A percentile compares a stretch with the other conserved stretches of the same genome.
Conservation (phyloP, 176 grass and related monocot genomes). For the Calamus simplicifolius region DNA sequence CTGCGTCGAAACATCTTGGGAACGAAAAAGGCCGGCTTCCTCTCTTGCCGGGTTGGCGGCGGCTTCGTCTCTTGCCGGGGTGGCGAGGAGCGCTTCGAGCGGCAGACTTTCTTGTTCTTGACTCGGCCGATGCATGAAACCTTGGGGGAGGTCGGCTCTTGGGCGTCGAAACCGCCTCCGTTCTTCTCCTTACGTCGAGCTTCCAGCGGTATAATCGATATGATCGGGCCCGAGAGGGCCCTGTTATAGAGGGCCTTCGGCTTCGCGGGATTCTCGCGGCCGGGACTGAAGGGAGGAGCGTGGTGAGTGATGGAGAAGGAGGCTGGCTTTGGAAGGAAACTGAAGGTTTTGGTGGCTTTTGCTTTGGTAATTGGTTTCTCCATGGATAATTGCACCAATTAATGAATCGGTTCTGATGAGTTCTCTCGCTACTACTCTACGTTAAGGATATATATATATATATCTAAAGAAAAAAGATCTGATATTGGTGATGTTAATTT, state of each 20-base stretch:
- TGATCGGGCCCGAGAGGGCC: conserved; percentile 66
- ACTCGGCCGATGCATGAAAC: conserved; percentile 92
- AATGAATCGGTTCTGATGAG: too few species aligned
- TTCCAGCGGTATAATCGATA: conserved; percentile 68
- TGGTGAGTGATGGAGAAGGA: conserved; percentile 34
- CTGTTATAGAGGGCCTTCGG: conserved; percentile 24
- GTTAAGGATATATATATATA: too few species aligned
- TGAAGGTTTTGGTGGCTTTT: conserved; percentile 29
- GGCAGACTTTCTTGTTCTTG: conserved; percentile 32
- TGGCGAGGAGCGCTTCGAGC: too few species aligned
- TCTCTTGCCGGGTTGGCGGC: neutral
- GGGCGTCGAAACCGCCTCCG: conserved; percentile 25
- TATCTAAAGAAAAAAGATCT: too few species aligned
- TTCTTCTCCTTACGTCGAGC: conserved; percentile 27
- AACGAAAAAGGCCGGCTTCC: conserved; percentile 13
- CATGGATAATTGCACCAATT: too few species aligned
- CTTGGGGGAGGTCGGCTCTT: conserved; percentile 79
- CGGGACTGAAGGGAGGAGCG: conserved; percentile 6
- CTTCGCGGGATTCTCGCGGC: conserved; percentile 23
- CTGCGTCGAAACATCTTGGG: conserved; percentile 43
- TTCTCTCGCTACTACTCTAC: too few species aligned
- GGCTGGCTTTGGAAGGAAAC: conserved; percentile 45
- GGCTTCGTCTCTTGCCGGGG: conserved; percentile 7
- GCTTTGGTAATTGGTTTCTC: conserved; percentile 23
- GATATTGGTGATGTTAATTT: too few species aligned